These are phyloP conservation scores for Tetracladium marchalianum DNA, from an alignment of 495 filamentous ascomycete species.

Conservation along the genomic window DNA sequence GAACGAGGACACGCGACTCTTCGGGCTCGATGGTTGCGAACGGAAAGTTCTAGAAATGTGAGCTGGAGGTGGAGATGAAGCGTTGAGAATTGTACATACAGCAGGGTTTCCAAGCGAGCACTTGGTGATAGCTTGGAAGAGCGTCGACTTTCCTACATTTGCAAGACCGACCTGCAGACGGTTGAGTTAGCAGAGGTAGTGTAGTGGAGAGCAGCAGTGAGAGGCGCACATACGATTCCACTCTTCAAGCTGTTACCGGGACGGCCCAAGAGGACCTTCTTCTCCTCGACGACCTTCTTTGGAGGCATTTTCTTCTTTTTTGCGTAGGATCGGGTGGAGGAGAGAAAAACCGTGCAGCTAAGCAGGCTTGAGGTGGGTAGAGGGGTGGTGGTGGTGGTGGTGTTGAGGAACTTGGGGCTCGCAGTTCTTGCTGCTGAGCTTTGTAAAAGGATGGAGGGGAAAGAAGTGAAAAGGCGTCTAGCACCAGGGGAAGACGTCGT, in stretches of 20 bases:
- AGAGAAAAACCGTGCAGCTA: slow-evolving; percentile 21
- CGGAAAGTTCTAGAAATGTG: slow-evolving; percentile 70
- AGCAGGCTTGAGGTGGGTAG: slow-evolving; percentile 15
- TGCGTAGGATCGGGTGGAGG: slow-evolving; percentile 20
- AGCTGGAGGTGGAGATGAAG: slow-evolving; percentile 1
- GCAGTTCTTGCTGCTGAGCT: slow-evolving; percentile 55
- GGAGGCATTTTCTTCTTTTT: slow-evolving; percentile 58
- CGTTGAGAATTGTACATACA: slow-evolving; percentile 36
- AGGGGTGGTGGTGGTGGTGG: no score
- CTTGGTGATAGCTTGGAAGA: slow-evolving; percentile 99
- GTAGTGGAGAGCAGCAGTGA: slow-evolving; percentile 4
- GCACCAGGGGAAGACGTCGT: slow-evolving; percentile 35
- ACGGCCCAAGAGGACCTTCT: slow-evolving; percentile 82
- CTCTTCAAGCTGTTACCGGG: slow-evolving; percentile 98
- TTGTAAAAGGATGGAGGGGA: slow-evolving; percentile 29
- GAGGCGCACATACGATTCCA: slow-evolving; percentile 78
- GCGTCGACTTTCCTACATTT: slow-evolving; percentile 98
- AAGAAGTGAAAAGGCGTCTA: slow-evolving; percentile 42
- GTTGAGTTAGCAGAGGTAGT: slow-evolving; percentile 8
- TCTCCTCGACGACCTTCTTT: slow-evolving; percentile 58
- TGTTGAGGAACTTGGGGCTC: slow-evolving; percentile 7
- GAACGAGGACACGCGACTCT: slow-evolving; percentile 95
- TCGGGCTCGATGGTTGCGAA: slow-evolving; percentile 99
- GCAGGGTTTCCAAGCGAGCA: slow-evolving; percentile 95
- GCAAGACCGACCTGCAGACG: slow-evolving; percentile 90